Conservation (phyloP, 1,284 basidiomycete species). For the Apiotrichum brassicae region DNA sequence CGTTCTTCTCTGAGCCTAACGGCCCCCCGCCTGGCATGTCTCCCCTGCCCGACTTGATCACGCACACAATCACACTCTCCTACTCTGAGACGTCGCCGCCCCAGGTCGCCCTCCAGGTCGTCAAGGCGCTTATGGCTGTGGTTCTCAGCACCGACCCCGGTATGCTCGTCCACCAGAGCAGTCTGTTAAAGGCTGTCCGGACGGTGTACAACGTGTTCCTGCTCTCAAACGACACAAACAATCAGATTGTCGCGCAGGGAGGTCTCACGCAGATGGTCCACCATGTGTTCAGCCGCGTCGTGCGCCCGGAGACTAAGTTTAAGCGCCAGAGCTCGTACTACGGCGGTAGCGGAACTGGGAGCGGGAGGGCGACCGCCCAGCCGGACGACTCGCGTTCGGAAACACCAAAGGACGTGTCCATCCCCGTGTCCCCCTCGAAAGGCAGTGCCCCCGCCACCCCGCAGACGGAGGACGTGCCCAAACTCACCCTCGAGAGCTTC, state of each 20-base stretch:
- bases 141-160: constrained; percentile 67
- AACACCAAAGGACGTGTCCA: background rate
- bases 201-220: constrained; percentile 97
- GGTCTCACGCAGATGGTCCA: constrained; percentile 95
- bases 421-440: background rate
- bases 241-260: constrained; percentile 93
- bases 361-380: background rate
- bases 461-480: background rate
- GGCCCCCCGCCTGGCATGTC: constrained; percentile 54
- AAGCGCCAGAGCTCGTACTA: constrained; percentile 1
- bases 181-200: constrained; percentile 84
- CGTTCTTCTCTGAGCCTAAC: constrained; percentile 67
- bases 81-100: constrained; percentile 82
- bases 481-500: constrained; percentile 27
- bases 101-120: constrained; percentile 85
- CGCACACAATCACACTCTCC: constrained; percentile 86
- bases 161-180: constrained; percentile 84
- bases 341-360: background rate
- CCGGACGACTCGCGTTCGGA: background rate
- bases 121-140: constrained; percentile 83
- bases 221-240: constrained; percentile 77
- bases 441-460: background rate
- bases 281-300: constrained; percentile 74
- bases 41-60: constrained; percentile 80
- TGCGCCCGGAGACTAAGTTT: constrained; percentile 29